phyloP scores from a whole-genome alignment of 1,139 yeast genomes.

The Lodderomyces metapsilosis region DNA sequence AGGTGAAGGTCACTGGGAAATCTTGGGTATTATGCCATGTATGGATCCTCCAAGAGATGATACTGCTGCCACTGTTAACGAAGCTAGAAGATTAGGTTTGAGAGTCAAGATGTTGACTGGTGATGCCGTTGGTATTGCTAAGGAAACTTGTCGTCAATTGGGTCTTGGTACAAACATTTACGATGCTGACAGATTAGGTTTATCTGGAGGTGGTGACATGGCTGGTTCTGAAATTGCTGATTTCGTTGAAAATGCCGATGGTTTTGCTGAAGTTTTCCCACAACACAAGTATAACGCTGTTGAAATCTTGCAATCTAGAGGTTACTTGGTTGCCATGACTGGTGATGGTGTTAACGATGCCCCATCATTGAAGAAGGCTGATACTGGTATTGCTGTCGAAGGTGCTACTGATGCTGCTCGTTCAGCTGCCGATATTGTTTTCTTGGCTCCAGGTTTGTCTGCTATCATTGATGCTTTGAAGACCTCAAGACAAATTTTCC shows the following conservation, averaged over 20 bases:
- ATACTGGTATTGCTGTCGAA: slow-evolving; percentile 96
- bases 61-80: slow-evolving; percentile 93
- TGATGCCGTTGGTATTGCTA: slow-evolving; percentile 98
- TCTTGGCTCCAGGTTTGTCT: slow-evolving; percentile 95
- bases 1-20: slow-evolving; percentile 99
- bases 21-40: slow-evolving; percentile 97
- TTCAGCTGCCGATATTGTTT: slow-evolving; percentile 95
- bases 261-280: slow-evolving; percentile 97
- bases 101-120: slow-evolving; percentile 98
- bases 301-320: slow-evolving; percentile 86
- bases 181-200: slow-evolving; percentile 95
- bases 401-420: slow-evolving; percentile 97
- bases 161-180: slow-evolving; percentile 96
- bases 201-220: slow-evolving; percentile 95
- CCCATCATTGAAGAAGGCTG: slow-evolving; percentile 94
- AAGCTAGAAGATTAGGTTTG: slow-evolving; percentile 91
- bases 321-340: slow-evolving; percentile 96
- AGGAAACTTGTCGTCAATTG: slow-evolving; percentile 97
- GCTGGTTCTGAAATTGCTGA: slow-evolving; percentile 96
- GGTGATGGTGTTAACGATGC: slow-evolving; percentile 99
- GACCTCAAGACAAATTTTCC: slow-evolving; percentile 96
- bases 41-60: slow-evolving; percentile 99
- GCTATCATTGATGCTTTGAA: slow-evolving; percentile 92
- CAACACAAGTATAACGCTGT: slow-evolving; percentile 93
- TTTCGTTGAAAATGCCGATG: slow-evolving; percentile 94